Evolutionary conservation across 2,329 filamentous ascomycete species (phyloP).

Genomic region (Hymenoscyphus salicellus): DNA sequence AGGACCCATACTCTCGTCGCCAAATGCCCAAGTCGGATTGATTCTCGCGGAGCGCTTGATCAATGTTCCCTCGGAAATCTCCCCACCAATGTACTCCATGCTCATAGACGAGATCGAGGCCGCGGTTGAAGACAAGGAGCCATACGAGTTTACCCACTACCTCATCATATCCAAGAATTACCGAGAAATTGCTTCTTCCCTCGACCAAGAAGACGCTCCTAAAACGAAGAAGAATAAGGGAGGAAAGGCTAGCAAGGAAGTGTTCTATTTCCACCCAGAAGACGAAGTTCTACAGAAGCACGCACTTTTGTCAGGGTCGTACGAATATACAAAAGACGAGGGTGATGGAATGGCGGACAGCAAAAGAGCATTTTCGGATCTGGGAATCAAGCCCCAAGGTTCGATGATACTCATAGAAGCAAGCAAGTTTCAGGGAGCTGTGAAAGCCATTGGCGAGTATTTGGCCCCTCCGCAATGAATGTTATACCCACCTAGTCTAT

Average conservation of each 20-base stretch:
- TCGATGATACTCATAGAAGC: slow-evolving; percentile 85
- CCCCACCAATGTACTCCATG: slow-evolving; percentile 93
- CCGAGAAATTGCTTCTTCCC: slow-evolving; percentile 75
- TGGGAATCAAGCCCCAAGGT: slow-evolving; percentile 81
- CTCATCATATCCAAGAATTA: slow-evolving; percentile 91
- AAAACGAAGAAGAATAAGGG: slow-evolving; percentile 66
- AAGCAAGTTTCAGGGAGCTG: slow-evolving; percentile 68
- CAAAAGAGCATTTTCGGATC: slow-evolving; percentile 90
- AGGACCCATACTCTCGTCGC: slow-evolving; percentile 52
- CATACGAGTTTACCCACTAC: slow-evolving; percentile 91
- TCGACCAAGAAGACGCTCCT: slow-evolving; percentile 64
- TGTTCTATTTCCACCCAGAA: slow-evolving; percentile 93
- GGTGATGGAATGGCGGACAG: slow-evolving; percentile 82
- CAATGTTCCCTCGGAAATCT: slow-evolving; percentile 92
- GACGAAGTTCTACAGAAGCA: slow-evolving; percentile 84
- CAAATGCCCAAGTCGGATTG: slow-evolving; percentile 67
- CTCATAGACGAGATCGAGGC: slow-evolving; percentile 85
- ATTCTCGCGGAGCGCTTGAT: slow-evolving; percentile 90
- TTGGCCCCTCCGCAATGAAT: slow-evolving; percentile 53
- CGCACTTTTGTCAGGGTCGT: slow-evolving; percentile 66
- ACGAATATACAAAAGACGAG: slow-evolving; percentile 72
- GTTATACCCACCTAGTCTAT: slow-evolving; percentile 4
- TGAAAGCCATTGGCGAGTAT: slow-evolving; percentile 74
- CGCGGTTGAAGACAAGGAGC: slow-evolving; percentile 85
- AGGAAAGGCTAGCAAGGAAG: slow-evolving; percentile 57